Conservation (phyloP, 768 basidiomycete species). For the Cubamyces sp. region DNA sequence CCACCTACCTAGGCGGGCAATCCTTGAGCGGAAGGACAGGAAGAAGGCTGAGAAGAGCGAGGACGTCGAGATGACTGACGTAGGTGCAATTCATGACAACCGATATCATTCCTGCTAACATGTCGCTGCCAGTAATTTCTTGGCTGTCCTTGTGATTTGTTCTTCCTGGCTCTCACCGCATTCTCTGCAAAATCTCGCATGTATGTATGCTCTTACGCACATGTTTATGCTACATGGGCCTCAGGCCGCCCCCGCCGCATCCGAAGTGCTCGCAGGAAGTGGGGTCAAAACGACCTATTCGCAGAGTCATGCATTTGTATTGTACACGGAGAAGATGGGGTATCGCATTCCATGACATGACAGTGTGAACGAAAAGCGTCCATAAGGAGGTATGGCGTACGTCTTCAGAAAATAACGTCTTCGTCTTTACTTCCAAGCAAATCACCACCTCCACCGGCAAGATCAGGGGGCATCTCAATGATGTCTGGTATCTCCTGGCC, state of each 20-base stretch:
- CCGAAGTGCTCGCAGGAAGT: constrained; percentile 12
- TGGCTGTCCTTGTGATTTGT: constrained; percentile 30
- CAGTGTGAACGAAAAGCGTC: background rate
- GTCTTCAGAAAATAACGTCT: constrained; percentile 86
- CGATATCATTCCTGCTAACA: constrained; percentile 19
- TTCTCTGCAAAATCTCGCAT: constrained; percentile 57
- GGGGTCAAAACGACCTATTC: constrained; percentile 4
- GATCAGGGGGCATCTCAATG: constrained; percentile 33
- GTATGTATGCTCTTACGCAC: constrained; percentile 63
- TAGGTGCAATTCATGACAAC: constrained; percentile 45
- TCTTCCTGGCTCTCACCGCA: constrained; percentile 34
- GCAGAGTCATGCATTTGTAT: constrained; percentile 19
- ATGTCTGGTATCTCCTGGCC: constrained; percentile 23
- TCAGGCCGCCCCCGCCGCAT: constrained; percentile 20
- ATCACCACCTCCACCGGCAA: constrained; percentile 50
- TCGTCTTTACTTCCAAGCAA: constrained; percentile 86
- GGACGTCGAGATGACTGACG: constrained; percentile 83
- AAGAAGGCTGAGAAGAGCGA: constrained; percentile 60
- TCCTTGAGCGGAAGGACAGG: constrained; percentile 84
- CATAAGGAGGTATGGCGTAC: background rate
- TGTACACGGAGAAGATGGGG: constrained; percentile 25
- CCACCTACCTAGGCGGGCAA: constrained; percentile 62
- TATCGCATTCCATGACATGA: constrained; percentile 20
- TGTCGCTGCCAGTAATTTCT: constrained; percentile 42
- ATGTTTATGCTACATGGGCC: constrained; percentile 59